A percentile compares a stretch with the other conserved stretches of the same genome.
Conservation (phyloP, 2,329 filamentous ascomycete species). For the Ampelomyces quisqualis region DNA sequence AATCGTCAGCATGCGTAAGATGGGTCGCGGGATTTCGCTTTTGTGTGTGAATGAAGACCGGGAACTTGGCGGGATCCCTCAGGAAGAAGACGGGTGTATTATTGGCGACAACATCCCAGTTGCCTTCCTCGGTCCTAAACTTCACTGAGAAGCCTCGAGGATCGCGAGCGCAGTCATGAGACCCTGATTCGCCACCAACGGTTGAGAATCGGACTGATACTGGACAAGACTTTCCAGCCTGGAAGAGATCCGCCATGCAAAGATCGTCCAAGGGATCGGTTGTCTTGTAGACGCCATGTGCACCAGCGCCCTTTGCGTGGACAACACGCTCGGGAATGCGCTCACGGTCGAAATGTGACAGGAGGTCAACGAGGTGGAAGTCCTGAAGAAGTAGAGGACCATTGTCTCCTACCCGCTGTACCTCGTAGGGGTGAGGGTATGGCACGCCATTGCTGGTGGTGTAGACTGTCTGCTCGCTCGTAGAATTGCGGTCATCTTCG, state of each 20-base stretch:
- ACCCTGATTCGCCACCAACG: slow-evolving; percentile 72
- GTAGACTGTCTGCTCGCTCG: slow-evolving; percentile 53
- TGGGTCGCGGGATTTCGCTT: slow-evolving; percentile 73
- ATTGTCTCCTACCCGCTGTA: slow-evolving; percentile 58
- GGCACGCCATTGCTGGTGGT: slow-evolving; percentile 59
- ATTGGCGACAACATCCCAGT: slow-evolving; percentile 71
- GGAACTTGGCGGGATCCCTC: slow-evolving; percentile 68
- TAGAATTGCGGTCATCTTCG: slow-evolving; percentile 48
- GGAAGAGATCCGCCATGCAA: slow-evolving; percentile 50
- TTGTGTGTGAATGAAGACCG: slow-evolving; percentile 67
- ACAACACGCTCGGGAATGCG: slow-evolving; percentile 55
- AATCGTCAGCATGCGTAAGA: slow-evolving; percentile 63
- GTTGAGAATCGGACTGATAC: slow-evolving; percentile 71
- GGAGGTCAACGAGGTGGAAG: slow-evolving; percentile 52
- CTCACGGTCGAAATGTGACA: slow-evolving; percentile 55
- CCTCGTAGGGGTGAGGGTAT: slow-evolving; percentile 59
- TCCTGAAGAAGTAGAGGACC: slow-evolving; percentile 60
- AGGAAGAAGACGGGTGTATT: slow-evolving; percentile 76
- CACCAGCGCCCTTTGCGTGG: slow-evolving; percentile 53
- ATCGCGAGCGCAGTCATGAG: slow-evolving; percentile 69
- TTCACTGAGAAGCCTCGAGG: slow-evolving; percentile 72
- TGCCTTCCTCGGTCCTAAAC: slow-evolving; percentile 72
- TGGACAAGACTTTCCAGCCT: slow-evolving; percentile 68
- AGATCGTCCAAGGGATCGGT: slow-evolving; percentile 51
- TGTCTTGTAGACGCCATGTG: slow-evolving; percentile 52